These are phyloP conservation scores for Glaciozyma martinii DNA, from an alignment of 768 basidiomycete genomes.

Conservation along the genomic window DNA sequence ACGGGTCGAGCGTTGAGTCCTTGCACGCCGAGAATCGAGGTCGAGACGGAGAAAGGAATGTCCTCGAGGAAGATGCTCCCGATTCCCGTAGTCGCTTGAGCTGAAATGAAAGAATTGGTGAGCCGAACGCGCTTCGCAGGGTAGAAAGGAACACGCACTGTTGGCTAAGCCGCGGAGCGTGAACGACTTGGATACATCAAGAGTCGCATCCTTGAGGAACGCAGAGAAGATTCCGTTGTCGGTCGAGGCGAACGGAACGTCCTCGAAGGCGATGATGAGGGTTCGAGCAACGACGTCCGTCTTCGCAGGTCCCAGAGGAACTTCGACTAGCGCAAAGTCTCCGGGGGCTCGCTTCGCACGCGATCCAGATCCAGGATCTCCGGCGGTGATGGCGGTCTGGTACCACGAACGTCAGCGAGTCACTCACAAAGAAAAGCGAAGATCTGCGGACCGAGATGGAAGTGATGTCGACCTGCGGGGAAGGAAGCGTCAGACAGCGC, in stretches of 20 bases:
- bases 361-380: background rate
- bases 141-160: conserved; percentile 9
- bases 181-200: conserved; percentile 27
- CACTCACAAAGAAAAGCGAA: background rate
- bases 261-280: conserved; percentile 53
- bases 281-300: conserved; percentile 57
- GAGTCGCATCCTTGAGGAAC: conserved; percentile 50
- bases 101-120: background rate
- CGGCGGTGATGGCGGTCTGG: background rate
- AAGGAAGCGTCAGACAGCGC: background rate
- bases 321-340: conserved; percentile 53
- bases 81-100: conserved; percentile 52
- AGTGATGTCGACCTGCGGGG: background rate
- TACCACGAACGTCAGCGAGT: background rate
- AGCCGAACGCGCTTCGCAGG: no score
- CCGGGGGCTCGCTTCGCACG: conserved; percentile 34
- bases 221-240: conserved; percentile 50
- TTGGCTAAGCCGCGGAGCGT: conserved; percentile 10
- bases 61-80: conserved; percentile 50
- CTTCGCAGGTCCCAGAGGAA: conserved; percentile 51
- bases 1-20: conserved; percentile 55
- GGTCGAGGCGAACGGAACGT: conserved; percentile 53
- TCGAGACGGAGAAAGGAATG: conserved; percentile 55
- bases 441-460: background rate
- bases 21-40: conserved; percentile 55